Evolutionary conservation across 148 eudicot genomes (phyloP), one percentile per base, ranked within the genome.

Genomic region (Bassia scoparia): DNA sequence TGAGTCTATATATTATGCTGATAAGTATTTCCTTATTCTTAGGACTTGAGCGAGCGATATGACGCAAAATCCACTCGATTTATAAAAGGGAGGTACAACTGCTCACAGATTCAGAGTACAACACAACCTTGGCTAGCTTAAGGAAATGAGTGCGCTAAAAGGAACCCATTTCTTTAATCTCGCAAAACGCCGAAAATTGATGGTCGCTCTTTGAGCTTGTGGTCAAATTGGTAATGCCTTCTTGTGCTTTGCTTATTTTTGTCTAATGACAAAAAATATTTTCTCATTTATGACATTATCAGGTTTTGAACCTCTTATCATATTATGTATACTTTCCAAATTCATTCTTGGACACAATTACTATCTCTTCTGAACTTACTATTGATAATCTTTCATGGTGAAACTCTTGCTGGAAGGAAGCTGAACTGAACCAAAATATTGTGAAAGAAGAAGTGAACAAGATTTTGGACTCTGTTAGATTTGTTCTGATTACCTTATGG

Each of bases 401-500:
- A 87, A 84, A 75, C 86, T 90, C 60, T 87, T 79, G 72, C 84
- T 55, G 97, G 97, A 71, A 85, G 89, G 77, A 96, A 81, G 83
- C 81, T 96, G 69, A 96, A 89, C 11, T 92, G 97, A 96, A 68
- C 72, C 77, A 53, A 87, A 69, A 77, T 85, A 84, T 33, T 82
- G 84, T 38, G 84, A 63, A 82, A 84, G 60, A 79, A 81, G 79
- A 77, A 83, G 50, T 33, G 96, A 87, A 35, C 64, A 71, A 21
- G 88, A 90, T 71, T 86, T 84, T 24, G 71, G 49, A 91, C 96
- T 26, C 87, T 29, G 85, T 92, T 65, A 92, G 86, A 76, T 92
- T 91, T 89, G 96, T 7, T 68, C 77, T 18, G 87, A 84, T 67
- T 66, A 85, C 99, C 99, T 69, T 95, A 95, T 63, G 99, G 99